phyloP scores from a whole-genome alignment of 2,329 filamentous ascomycete genomes.

The Gnomoniopsis sp. region DNA sequence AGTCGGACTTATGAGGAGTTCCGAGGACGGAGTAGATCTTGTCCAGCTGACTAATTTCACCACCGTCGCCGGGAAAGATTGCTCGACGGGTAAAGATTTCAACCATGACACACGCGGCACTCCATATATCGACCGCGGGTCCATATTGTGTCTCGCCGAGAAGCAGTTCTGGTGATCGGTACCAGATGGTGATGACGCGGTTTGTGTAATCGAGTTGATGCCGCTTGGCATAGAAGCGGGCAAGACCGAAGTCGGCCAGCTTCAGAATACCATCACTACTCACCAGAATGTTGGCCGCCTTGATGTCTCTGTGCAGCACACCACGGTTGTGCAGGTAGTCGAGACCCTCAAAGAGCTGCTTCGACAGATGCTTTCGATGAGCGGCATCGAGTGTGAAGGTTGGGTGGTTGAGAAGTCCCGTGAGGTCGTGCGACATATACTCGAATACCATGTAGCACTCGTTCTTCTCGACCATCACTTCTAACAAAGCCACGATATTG shows the following conservation, averaged over 20 bases:
- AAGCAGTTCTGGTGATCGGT: slow-evolving; percentile 84
- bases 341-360: slow-evolving; percentile 88
- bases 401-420: slow-evolving; percentile 90
- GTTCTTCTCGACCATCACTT: slow-evolving; percentile 98
- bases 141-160: slow-evolving; percentile 89
- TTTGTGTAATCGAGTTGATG: slow-evolving; percentile 95
- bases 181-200: slow-evolving; percentile 98
- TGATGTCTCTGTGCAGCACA: slow-evolving; percentile 97
- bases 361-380: slow-evolving; percentile 90
- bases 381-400: slow-evolving; percentile 79
- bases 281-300: slow-evolving; percentile 94
- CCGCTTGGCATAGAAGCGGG: slow-evolving; percentile 92
- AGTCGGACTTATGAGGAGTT: slow-evolving; percentile 78
- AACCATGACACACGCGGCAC: slow-evolving; percentile 91
- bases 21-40: slow-evolving; percentile 94
- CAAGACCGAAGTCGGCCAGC: slow-evolving; percentile 92
- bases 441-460: slow-evolving; percentile 99
- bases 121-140: slow-evolving; percentile 92
- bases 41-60: slow-evolving; percentile 93
- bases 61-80: slow-evolving; percentile 92
- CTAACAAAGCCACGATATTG: slow-evolving; percentile 79
- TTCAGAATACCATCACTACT: slow-evolving; percentile 87
- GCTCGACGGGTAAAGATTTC: slow-evolving; percentile 94
- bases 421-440: slow-evolving; percentile 93
- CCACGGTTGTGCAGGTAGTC: slow-evolving; percentile 90